Base-by-base conservation (phyloP, 768 basidiomycete species). In the Rubroboletus satanas region DNA sequence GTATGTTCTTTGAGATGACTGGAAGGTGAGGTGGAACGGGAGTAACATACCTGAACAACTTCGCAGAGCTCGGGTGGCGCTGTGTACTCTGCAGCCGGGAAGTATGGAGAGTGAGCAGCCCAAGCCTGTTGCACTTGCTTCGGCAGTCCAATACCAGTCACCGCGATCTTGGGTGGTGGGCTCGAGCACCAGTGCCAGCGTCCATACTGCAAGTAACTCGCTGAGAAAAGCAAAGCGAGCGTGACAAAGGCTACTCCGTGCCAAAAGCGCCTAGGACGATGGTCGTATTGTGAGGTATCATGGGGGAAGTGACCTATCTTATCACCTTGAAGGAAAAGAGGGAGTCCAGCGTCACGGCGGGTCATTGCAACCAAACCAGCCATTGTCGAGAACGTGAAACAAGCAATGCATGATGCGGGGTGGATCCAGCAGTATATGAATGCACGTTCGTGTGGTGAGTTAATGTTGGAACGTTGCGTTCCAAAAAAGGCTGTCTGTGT, bases 61-160 rank as follows among this genome's bases (percentile, higher is more conserved):
- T 70, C 65, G 62, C 87, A 89, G 18, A 65, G 65, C 4, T 64
- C 60, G 2, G 84, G 83, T 0, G 80, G 79, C 1, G 69, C 56
- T 1, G 55, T 36, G 64, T 87, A 87, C 31, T 66, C 57, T 4
- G 67, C 75, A 6, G 73, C 73, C 0, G 85, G 71, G 52, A 74
- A 78, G 65, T 79, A 87, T 0, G 87, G 87, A 29, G 84, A 77
- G 60, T 86, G 85, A 37, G 80, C 74, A 11, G 77, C 83, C 86
- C 85, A 87, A 1, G 74, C 68, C 29, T 64, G 69, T 10, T 69
- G 59, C 11, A 73, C 49, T 12, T 59, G 55, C 58, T 63, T 57
- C 32, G 66, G 60, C 18, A 69, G 29, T 14, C 49, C 53, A 21
- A 55, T 1, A 4, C 42, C 44, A 7, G 28, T n/a, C 4, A 42